Evolutionary conservation across 1,284 basidiomycete genomes (phyloP), one percentile per base, ranked within the genome.

Genomic region (Trichosporon asahii): DNA sequence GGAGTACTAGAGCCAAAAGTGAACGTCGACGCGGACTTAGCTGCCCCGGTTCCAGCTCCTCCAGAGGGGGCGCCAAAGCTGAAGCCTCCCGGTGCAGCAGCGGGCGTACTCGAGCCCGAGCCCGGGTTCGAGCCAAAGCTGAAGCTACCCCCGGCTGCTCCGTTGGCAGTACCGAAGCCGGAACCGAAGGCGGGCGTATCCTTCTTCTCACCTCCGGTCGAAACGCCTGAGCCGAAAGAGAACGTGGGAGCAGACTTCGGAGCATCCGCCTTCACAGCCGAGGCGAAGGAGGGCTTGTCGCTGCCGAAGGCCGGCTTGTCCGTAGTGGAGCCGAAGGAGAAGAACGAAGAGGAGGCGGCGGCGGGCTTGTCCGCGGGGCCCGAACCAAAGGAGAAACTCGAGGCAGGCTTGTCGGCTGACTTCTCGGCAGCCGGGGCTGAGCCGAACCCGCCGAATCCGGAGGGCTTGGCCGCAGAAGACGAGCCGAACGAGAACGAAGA

Each of bases 331-430:
- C 25, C 12, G 29, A 60, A 18, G 40, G 61, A 57, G 60, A 71
- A 70, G 4, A 66, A 70, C 63, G 67, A 70, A 1, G 64, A 15
- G n/a, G n/a, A n/a, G n/a, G n/a, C n/a, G n/a, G n/a, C n/a, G 1
- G 60, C 49, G 14, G 57, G 31, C 25, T 66, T 66, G 57, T 27
- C 27, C n/a, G 63, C n/a, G 2, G 44, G 25, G 15, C 5, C 40
- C 21, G 53, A 44, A 2, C 37, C 64, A 21, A 64, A 64, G 8
- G 61, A 64, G 61, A 64, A 64, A 2, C n/a, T 21, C 40, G 23
- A 60, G 25, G 46, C 44, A 29, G 23, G 21, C 31, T 65, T 60
- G 27, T 61, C 67, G 0, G 55, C 66, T 9, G 68, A 29, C 55
- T 65, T 67, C 11, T 49, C 18, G 7, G 66, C 53, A 9, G n/a